A percentile compares a stretch with the other conserved stretches of the same genome.
Conservation (phyloP, 2,329 filamentous ascomycete species). For the Fusarium albidum region DNA sequence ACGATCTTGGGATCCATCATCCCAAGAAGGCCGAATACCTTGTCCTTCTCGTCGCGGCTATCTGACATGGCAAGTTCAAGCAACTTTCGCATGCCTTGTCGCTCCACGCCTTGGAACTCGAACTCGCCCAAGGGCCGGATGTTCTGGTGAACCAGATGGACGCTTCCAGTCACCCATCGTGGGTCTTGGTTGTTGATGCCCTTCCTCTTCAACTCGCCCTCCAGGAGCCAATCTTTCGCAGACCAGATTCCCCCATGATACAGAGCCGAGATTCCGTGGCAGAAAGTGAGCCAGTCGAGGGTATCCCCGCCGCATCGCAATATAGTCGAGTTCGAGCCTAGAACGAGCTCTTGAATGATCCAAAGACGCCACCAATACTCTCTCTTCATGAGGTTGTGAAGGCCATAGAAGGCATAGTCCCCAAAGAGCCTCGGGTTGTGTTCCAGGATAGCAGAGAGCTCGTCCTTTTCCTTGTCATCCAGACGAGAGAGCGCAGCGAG, state of each 20-base stretch:
- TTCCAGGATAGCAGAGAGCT: neutral
- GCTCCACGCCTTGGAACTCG: constrained; percentile 8
- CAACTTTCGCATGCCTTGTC: constrained; percentile 13
- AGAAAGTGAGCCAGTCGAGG: constrained; percentile 14
- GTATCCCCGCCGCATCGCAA: constrained; percentile 11
- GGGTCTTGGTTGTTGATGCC: neutral
- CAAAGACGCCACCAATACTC: constrained; percentile 19
- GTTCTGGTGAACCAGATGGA: constrained; percentile 19
- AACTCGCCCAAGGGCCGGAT: constrained; percentile 13
- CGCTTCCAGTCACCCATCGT: constrained; percentile 12
- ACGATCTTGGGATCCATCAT: constrained; percentile 22
- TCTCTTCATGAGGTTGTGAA: constrained; percentile 16
- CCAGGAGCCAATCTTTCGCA: constrained; percentile 13
- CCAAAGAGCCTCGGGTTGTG: constrained; percentile 8
- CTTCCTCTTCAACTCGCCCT: constrained; percentile 5
- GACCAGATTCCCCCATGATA: constrained; percentile 21
- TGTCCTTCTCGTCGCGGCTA: constrained; percentile 18
- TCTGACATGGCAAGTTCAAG: constrained; percentile 16
- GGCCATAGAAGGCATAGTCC: constrained; percentile 12
- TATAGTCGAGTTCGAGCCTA: constrained; percentile 16
- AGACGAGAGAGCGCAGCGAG: constrained; percentile 8
- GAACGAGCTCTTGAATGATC: constrained; percentile 23
- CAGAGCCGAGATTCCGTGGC: constrained; percentile 9
- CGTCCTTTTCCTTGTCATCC: constrained; percentile 15
- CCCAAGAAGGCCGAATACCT: constrained; percentile 20